Evolutionary conservation across 2,329 filamentous ascomycete genomes (phyloP).

Genomic region (Neocatenulostroma microsporum): DNA sequence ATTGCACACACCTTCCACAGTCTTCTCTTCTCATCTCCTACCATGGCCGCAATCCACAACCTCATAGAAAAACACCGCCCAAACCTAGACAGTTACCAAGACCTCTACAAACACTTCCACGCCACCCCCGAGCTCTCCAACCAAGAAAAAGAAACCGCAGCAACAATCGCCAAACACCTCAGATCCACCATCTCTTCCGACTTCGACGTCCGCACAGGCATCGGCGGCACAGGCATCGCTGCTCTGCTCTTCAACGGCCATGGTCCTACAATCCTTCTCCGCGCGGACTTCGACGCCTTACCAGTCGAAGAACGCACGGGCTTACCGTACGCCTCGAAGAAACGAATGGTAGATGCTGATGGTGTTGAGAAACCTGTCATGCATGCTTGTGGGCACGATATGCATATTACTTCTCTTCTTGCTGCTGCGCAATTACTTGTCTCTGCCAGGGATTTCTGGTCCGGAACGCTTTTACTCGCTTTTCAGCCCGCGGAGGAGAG

Average conservation of each 20-base stretch:
- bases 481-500: conserved; percentile 64
- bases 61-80: conserved; percentile 28
- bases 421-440: conserved; percentile 48
- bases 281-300: conserved; percentile 57
- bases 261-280: conserved; percentile 50
- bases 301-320: conserved; percentile 51
- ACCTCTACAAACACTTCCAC: conserved; percentile 53
- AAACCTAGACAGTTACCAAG: conserved; percentile 42
- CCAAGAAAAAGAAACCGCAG: conserved; percentile 48
- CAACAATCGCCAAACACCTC: conserved; percentile 39
- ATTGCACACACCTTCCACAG: neutral
- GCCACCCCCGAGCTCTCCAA: conserved; percentile 52
- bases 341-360: conserved; percentile 34
- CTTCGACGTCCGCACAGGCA: conserved; percentile 43
- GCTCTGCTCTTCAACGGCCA: conserved; percentile 50
- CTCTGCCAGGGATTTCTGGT: conserved; percentile 43
- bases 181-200: conserved; percentile 20
- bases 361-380: conserved; percentile 51
- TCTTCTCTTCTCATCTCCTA: conserved; percentile 2
- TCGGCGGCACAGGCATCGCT: conserved; percentile 54
- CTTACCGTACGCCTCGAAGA: conserved; percentile 48
- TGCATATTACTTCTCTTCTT: conserved; percentile 54
- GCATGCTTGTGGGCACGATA: conserved; percentile 63
- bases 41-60: conserved; percentile 19
- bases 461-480: conserved; percentile 54